Evolutionary conservation across 148 eudicot species (phyloP), one percentile per base, ranked within the genome.

Genomic region (Fagopyrum esculentum): DNA sequence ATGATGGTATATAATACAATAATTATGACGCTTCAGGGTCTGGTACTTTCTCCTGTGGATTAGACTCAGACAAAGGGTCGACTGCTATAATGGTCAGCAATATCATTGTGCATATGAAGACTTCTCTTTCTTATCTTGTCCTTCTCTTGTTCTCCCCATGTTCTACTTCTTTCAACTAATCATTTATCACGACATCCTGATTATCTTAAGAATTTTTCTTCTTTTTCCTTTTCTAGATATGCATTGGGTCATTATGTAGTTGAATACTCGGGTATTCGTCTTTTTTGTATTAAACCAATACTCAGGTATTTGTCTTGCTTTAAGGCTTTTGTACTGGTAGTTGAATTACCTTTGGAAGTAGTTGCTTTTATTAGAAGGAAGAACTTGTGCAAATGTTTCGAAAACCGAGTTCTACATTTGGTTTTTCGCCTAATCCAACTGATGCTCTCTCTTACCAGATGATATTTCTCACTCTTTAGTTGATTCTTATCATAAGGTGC

Each of bases 81-180:
- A 66, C 19, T 40, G 71, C 71, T 66, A 35, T 66, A 15, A 12
- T 66, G 71, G 71, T 66, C 71, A 66, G 30, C 71, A 66, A 66
- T 66, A 66, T 66, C 71, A 66, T 66, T 66, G 46, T 11, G 11
- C 19, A 5, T 35, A 66, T 66, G 71, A 40, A 35, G 47, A 66
- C 71, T 35, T 66, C 3, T 66, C 46, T 64, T 64, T 64, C 70
- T 64, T 64, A 64, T 66, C 71, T 40, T 40, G 47, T 40, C 71
- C 0, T 6, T 5, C 52, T 49, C 52, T 48, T 48, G 7, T 9
- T 9, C 17, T 30, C 70, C 50, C 7, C 50, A 49, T 49, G 12
- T 49, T 49, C 52, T 12, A 49, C 52, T 66, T 9, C 46, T 66
- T 66, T 43, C 40, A 19, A 60, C 66, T 60, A 22, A 60, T 26